Conservation (phyloP, 1,284 basidiomycete species). For the Boletus calvinii region DNA sequence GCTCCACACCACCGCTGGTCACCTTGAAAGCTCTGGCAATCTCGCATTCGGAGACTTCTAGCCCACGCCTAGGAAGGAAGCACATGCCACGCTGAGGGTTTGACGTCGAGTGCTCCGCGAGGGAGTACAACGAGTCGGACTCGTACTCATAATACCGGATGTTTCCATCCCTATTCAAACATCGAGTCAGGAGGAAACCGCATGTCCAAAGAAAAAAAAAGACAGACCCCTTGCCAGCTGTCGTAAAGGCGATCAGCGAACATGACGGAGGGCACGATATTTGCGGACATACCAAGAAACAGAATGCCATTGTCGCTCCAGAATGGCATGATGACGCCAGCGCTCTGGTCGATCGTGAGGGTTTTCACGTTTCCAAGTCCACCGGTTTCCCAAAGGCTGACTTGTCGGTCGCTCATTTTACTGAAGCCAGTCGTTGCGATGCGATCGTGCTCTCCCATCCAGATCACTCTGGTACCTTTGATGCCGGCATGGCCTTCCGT, state of each 20-base stretch:
- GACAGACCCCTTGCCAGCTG: conserved; percentile 74
- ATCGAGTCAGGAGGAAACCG: conserved; percentile 18
- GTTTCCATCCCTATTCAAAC: conserved; percentile 75
- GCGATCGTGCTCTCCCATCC: conserved; percentile 88
- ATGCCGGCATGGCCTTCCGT: conserved; percentile 91
- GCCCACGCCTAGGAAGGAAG: conserved; percentile 88
- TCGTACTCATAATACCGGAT: conserved; percentile 96
- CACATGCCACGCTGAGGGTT: conserved; percentile 96
- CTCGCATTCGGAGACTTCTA: conserved; percentile 90
- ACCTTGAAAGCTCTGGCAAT: conserved; percentile 96
- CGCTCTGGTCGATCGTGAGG: conserved; percentile 79
- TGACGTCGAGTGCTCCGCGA: conserved; percentile 87
- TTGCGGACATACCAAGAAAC: conserved; percentile 69
- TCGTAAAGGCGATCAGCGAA: conserved; percentile 2
- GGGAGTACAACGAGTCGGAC: conserved; percentile 75
- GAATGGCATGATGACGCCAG: conserved; percentile 96
- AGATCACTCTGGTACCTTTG: conserved; percentile 87
- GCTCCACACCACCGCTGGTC: conserved; percentile 73
- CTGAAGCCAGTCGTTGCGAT: conserved; percentile 95
- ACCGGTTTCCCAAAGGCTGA: conserved; percentile 84
- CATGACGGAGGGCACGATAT: not conserved
- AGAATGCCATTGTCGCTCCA: conserved; percentile 94
- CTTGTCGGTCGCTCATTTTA: conserved; percentile 91
- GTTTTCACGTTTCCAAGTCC: conserved; percentile 75
- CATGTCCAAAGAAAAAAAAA: conserved; percentile 13